A percentile compares a stretch with the other conserved stretches of the same genome.
Evolutionary conservation across 192 early-diverging fungal genomes (phyloP).

Genomic region (Coemansia sp.): DNA sequence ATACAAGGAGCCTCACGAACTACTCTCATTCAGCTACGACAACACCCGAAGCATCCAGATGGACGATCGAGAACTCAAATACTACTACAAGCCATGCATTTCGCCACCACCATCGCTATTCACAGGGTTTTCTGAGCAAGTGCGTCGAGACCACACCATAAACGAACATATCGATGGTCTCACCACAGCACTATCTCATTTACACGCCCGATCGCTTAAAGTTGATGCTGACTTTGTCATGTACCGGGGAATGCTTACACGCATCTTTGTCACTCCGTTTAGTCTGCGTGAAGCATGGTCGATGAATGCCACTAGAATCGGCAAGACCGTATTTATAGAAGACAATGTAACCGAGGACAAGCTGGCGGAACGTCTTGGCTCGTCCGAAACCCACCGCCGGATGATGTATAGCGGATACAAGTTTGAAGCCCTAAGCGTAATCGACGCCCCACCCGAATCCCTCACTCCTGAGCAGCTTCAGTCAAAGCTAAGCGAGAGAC

Average conservation of each 20-base stretch:
- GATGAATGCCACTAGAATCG: slow-evolving; percentile 66
- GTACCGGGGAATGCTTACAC: slow-evolving; percentile 90
- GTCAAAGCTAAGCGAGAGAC: background rate
- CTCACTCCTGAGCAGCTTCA: slow-evolving; percentile 17
- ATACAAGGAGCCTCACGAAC: slow-evolving; percentile 63
- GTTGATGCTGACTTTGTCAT: slow-evolving; percentile 52
- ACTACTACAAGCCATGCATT: slow-evolving; percentile 20
- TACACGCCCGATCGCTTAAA: slow-evolving; percentile 4
- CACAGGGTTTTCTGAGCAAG: slow-evolving; percentile 67
- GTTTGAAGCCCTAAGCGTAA: slow-evolving; percentile 77
- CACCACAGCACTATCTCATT: slow-evolving; percentile 59
- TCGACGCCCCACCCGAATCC: slow-evolving; percentile 56
- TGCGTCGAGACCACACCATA: slow-evolving; percentile 56
- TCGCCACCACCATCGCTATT: slow-evolving; percentile 55
- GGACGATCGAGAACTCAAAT: slow-evolving; percentile 54
- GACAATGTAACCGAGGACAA: slow-evolving; percentile 60
- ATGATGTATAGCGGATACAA: slow-evolving; percentile 88
- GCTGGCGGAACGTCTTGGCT: slow-evolving; percentile 31
- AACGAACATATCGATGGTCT: slow-evolving; percentile 83
- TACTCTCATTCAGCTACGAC: slow-evolving; percentile 67
- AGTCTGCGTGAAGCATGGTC: slow-evolving; percentile 73
- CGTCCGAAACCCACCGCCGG: slow-evolving; percentile 57
- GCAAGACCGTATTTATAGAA: slow-evolving; percentile 72
- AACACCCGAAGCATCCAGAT: slow-evolving; percentile 57
- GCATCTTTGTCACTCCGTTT: slow-evolving; percentile 79